Conservation (phyloP, 352 stramenopile genomes). For the Phytophthora tubulina region DNA sequence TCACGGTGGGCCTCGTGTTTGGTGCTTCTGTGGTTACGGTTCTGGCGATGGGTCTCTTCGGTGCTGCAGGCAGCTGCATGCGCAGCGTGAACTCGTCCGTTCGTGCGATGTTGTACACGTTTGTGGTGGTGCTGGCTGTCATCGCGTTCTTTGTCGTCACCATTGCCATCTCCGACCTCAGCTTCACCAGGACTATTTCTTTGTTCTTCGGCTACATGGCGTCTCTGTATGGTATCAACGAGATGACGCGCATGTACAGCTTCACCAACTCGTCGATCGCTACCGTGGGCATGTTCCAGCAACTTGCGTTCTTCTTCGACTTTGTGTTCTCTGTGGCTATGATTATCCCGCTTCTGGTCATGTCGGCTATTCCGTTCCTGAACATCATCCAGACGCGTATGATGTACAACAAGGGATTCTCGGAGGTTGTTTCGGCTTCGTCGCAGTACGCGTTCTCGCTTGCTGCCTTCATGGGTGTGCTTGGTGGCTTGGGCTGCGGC, state of each 20-base stretch:
- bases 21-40: slow-evolving; percentile 64
- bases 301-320: slow-evolving; percentile 89
- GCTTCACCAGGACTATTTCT: slow-evolving; percentile 51
- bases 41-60: slow-evolving; percentile 63
- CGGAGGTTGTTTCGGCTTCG: slow-evolving; percentile 84
- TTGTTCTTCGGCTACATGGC: slow-evolving; percentile 88
- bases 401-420: slow-evolving; percentile 94
- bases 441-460: slow-evolving; percentile 90
- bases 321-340: slow-evolving; percentile 82
- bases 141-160: slow-evolving; percentile 64
- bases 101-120: slow-evolving; percentile 65
- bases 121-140: slow-evolving; percentile 46
- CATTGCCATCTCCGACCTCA: slow-evolving; percentile 48
- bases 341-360: slow-evolving; percentile 79
- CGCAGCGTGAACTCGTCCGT: slow-evolving; percentile 46
- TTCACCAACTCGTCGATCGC: slow-evolving; percentile 77
- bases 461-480: slow-evolving; percentile 77
- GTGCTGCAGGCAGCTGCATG: slow-evolving; percentile 42
- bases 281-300: slow-evolving; percentile 72
- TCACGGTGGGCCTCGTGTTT: slow-evolving; percentile 67
- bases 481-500: slow-evolving; percentile 74
- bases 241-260: slow-evolving; percentile 88
- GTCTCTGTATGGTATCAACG: slow-evolving; percentile 82
- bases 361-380: slow-evolving; percentile 87
- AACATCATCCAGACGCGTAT: slow-evolving; percentile 91